phyloP scores from a whole-genome alignment of 164 flowering plant species.

The Pachysandra terminalis region DNA sequence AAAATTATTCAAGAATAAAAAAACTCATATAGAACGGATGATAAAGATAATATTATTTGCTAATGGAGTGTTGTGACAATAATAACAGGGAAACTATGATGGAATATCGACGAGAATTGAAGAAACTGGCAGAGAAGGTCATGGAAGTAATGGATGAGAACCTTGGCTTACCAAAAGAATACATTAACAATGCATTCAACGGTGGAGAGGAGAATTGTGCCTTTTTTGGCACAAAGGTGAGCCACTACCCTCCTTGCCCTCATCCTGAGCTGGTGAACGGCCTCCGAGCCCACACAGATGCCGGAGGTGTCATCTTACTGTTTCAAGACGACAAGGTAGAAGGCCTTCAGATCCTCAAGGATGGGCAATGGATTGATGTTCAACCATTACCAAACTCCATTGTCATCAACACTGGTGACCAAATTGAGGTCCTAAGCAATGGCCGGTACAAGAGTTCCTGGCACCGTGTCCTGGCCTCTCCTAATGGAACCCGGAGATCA shows the following conservation, averaged over 20 bases:
- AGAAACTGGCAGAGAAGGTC: constrained; percentile 61
- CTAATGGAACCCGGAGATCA: constrained; percentile 67
- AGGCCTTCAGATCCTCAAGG: constrained; percentile 82
- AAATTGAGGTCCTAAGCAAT: constrained; percentile 86
- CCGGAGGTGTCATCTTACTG: constrained; percentile 86
- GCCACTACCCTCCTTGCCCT: constrained; percentile 92
- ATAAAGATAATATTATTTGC: neutral
- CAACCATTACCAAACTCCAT: constrained; percentile 74
- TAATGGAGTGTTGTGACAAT: neutral
- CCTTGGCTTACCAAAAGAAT: constrained; percentile 64
- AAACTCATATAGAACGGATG: neutral
- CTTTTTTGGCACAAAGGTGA: constrained; percentile 87
- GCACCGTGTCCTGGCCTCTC: constrained; percentile 63
- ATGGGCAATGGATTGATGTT: constrained; percentile 84
- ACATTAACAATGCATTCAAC: constrained; percentile 66
- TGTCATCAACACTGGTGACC: constrained; percentile 91
- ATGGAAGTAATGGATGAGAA: constrained; percentile 91
- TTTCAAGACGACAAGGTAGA: constrained; percentile 78
- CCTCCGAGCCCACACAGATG: constrained; percentile 90
- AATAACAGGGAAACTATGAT: constrained; percentile 71
- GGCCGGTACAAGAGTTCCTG: constrained; percentile 85
- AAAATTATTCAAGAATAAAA: neutral
- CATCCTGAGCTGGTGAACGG: constrained; percentile 64
- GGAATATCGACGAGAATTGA: constrained; percentile 66
- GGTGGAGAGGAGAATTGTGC: constrained; percentile 38